These are phyloP conservation scores for Collybiopsis confluens DNA, from an alignment of 768 basidiomycete genomes.

Conservation along the genomic window DNA sequence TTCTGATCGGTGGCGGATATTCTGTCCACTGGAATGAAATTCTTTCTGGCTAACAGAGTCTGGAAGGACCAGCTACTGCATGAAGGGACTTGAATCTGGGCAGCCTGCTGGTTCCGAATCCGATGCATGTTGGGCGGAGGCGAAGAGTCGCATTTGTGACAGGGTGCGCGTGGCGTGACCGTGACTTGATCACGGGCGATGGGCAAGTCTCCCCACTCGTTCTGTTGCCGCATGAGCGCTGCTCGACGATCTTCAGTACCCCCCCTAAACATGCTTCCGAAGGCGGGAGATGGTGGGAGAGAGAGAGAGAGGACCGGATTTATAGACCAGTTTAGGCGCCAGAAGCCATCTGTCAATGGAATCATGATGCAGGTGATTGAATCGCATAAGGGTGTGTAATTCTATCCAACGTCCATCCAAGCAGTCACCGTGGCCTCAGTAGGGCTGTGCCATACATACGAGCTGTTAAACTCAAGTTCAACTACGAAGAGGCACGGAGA, in stretches of 20 bases:
- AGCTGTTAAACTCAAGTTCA: background rate
- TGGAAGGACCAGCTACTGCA: slow-evolving; percentile 51
- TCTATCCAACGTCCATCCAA: too few relatives aligned
- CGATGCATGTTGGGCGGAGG: background rate
- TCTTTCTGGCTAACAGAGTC: slow-evolving; percentile 31
- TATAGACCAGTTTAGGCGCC: too few relatives aligned
- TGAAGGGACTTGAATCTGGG: slow-evolving; percentile 23
- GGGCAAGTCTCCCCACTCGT: background rate
- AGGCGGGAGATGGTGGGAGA: background rate
- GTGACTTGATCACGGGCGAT: background rate
- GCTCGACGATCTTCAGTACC: background rate
- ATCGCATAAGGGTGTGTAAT: too few relatives aligned
- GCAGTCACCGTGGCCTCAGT: too few relatives aligned
- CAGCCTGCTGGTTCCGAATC: too few relatives aligned
- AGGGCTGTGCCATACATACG: too few relatives aligned
- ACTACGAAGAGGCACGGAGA: background rate
- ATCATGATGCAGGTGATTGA: too few relatives aligned
- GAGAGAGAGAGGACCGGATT: background rate
- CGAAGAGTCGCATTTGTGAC: background rate
- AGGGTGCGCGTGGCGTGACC: background rate
- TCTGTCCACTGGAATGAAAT: slow-evolving; percentile 40
- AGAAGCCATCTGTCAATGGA: too few relatives aligned
- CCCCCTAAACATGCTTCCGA: background rate
- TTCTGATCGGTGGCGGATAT: slow-evolving; percentile 26
- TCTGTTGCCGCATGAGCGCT: background rate